Evolutionary conservation across 2,329 filamentous ascomycete genomes (phyloP).

Genomic region (Geoglossum cookeanum): DNA sequence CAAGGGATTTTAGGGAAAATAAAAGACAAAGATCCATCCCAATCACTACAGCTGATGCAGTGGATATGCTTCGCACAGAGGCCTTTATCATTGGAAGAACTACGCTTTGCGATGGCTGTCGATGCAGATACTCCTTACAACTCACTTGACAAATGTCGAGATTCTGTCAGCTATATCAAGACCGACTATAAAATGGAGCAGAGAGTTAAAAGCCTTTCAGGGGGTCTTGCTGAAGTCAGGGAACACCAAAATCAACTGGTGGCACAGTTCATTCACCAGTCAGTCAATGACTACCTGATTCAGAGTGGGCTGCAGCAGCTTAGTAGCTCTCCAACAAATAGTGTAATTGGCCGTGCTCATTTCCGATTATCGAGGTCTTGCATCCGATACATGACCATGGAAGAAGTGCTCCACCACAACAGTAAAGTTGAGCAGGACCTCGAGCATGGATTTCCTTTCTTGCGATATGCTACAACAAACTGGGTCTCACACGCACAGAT

Average conservation of each 20-base stretch:
- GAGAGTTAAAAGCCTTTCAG: slow-evolving; percentile 14
- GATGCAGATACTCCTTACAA: slow-evolving; percentile 10
- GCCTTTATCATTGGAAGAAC: slow-evolving; percentile 18
- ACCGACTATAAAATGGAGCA: background rate
- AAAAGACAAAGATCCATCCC: slow-evolving; percentile 17
- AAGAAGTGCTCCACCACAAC: background rate
- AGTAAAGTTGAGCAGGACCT: background rate
- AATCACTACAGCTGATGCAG: slow-evolving; percentile 28
- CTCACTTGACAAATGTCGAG: background rate
- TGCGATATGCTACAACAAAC: background rate
- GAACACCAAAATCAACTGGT: background rate
- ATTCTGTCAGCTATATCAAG: slow-evolving; percentile 5
- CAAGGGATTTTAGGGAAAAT: slow-evolving; percentile 30
- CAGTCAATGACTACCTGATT: slow-evolving; percentile 18
- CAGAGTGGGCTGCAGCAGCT: slow-evolving; percentile 10
- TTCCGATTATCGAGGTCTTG: background rate
- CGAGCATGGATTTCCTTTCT: background rate
- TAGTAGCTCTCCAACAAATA: background rate
- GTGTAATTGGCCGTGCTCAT: background rate
- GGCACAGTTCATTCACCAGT: slow-evolving; percentile 21
- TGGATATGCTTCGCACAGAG: slow-evolving; percentile 33
- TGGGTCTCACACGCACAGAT: background rate
- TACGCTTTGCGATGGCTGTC: background rate
- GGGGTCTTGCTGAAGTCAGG: slow-evolving; percentile 16
- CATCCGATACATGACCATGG: background rate